Evolutionary conservation across 768 basidiomycete genomes (phyloP).

Genomic region (Calvatia gigantea): DNA sequence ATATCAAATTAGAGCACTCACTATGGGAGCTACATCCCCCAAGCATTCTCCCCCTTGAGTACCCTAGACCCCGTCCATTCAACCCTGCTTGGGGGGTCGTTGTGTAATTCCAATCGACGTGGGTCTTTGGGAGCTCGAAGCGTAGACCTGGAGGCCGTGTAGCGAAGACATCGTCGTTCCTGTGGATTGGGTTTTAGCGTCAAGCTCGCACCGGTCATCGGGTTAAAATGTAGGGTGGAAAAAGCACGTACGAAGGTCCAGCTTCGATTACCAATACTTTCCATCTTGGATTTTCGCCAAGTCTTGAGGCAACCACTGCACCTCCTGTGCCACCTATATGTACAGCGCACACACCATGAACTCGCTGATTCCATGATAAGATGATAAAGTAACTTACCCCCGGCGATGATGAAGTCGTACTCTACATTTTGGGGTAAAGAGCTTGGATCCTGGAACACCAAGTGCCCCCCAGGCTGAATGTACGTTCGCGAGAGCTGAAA

Average conservation of each 20-base stretch:
- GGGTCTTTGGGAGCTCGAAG: neutral
- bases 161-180: neutral
- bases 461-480: no score
- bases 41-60: conserved; percentile 9
- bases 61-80: conserved; percentile 7
- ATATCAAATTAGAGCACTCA: neutral
- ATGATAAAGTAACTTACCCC: neutral
- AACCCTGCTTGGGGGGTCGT: conserved; percentile 10
- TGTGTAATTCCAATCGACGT: conserved; percentile 17
- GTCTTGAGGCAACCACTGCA: conserved; percentile 5
- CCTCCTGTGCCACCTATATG: conserved; percentile 4
- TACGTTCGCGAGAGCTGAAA: no score
- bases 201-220: no score
- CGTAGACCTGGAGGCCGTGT: neutral
- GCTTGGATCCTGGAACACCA: no score
- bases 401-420: conserved; percentile 12
- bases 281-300: conserved; percentile 10
- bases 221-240: neutral
- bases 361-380: neutral
- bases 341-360: neutral
- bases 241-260: conserved; percentile 7
- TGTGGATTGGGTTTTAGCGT: no score
- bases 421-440: neutral
- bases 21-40: conserved; percentile 13
- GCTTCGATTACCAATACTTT: conserved; percentile 13